Evolutionary conservation across 1,284 basidiomycete species (phyloP).

Genomic region (Tilletia setariae): DNA sequence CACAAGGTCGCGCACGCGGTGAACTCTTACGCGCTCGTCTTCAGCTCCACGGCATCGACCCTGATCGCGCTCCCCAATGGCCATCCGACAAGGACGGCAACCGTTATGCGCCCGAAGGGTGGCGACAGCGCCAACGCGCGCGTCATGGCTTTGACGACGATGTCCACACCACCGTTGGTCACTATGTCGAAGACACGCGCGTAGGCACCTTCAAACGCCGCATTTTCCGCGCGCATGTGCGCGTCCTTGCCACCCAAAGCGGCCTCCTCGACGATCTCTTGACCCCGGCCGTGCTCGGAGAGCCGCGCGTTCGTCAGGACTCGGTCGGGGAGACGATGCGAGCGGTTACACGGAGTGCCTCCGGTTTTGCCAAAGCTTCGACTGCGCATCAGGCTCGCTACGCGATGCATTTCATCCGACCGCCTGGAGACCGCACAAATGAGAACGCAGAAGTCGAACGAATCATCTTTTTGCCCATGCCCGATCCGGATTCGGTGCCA

Average conservation of each 20-base stretch:
- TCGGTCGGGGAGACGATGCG: no score
- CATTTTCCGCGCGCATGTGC: slow-evolving; percentile 7
- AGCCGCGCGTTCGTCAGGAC: not conserved
- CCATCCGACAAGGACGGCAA: slow-evolving; percentile 8
- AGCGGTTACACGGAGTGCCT: not conserved
- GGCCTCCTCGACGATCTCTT: not conserved
- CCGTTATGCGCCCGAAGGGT: slow-evolving; percentile 1
- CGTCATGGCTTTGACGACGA: not conserved
- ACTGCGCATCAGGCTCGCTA: not conserved
- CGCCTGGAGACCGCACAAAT: not conserved
- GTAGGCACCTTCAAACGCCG: slow-evolving; percentile 12
- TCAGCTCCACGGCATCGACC: not conserved
- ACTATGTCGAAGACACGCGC: slow-evolving; percentile 5
- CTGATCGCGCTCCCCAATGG: not conserved
- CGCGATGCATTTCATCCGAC: not conserved
- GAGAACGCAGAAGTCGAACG: slow-evolving; percentile 9
- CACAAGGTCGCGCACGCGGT: not conserved
- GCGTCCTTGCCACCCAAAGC: not conserved
- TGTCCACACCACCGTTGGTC: not conserved
- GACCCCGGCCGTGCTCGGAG: not conserved
- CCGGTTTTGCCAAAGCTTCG: not conserved
- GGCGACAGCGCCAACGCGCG: not conserved
- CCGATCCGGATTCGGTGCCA: slow-evolving; percentile 7
- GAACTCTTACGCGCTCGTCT: not conserved
- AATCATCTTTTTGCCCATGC: slow-evolving; percentile 9